These are phyloP conservation scores for Schwanniomyces polymorphus DNA, from an alignment of 805 yeast genomes.

Conservation along the genomic window DNA sequence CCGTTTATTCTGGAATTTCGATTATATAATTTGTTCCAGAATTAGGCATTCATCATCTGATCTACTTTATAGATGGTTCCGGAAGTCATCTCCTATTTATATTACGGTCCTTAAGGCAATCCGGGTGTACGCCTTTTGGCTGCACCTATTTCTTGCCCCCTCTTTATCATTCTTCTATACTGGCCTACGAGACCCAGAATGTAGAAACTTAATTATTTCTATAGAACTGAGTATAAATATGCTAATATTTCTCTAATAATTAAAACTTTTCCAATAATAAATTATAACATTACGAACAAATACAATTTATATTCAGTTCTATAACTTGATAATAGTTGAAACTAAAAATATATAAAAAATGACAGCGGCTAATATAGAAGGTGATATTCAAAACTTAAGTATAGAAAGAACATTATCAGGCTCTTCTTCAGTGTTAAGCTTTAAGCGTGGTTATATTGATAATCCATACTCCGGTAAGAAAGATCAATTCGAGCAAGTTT, in stretches of 20 bases:
- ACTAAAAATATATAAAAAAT: neutral
- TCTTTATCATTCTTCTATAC: neutral
- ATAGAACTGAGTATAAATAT: neutral
- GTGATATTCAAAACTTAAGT: conserved; percentile 21
- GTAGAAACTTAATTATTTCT: neutral
- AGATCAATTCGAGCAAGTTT: conserved; percentile 75
- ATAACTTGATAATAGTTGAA: neutral
- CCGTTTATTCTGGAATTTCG: neutral
- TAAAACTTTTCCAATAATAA: neutral
- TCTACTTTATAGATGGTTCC: neutral
- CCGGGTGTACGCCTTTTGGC: neutral
- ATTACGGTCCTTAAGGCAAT: neutral
- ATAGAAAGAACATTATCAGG: conserved; percentile 26
- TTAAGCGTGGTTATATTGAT: conserved; percentile 65
- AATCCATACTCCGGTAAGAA: conserved; percentile 78
- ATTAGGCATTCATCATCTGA: neutral
- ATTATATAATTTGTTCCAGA: neutral
- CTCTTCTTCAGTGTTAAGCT: conserved; percentile 27
- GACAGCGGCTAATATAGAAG: conserved; percentile 10
- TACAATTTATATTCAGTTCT: neutral
- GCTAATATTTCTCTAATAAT: neutral
- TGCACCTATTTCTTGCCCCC: neutral
- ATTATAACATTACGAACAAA: neutral
- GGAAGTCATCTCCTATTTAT: neutral
- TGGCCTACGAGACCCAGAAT: neutral